phyloP scores from a whole-genome alignment of 768 basidiomycete species.

The Galerina marginata region DNA sequence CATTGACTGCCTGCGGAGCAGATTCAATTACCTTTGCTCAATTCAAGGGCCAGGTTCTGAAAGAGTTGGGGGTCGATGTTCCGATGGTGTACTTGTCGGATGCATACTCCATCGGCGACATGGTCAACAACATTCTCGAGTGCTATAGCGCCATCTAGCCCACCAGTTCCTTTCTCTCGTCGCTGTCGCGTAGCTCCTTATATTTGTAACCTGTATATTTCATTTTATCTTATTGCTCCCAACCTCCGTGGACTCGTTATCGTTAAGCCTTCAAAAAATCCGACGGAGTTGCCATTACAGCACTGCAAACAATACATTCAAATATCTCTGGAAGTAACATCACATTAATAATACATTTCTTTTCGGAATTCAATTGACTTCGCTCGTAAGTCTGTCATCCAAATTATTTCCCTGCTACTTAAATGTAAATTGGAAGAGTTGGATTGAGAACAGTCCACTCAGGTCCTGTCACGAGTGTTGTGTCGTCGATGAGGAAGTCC shows the following conservation, averaged over 20 bases:
- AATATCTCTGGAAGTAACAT: no score
- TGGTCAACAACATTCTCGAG: constrained; percentile 32
- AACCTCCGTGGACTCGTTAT: no score
- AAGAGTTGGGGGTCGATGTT: constrained; percentile 37
- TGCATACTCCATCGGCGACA: constrained; percentile 34
- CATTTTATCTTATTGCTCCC: no score
- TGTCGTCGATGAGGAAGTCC: constrained; percentile 88
- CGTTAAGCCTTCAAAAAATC: no score
- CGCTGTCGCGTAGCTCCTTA: not conserved
- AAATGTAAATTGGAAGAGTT: constrained; percentile 81
- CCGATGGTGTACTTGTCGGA: constrained; percentile 38
- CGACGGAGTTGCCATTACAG: no score
- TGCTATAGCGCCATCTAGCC: constrained; percentile 18
- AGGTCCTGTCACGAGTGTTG: constrained; percentile 68
- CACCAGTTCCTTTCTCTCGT: not conserved
- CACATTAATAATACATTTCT: no score
- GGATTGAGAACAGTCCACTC: constrained; percentile 81
- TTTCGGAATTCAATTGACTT: no score
- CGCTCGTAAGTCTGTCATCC: not conserved
- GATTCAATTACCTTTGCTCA: constrained; percentile 43
- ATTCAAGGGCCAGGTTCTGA: constrained; percentile 35
- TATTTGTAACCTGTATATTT: constrained; percentile 27
- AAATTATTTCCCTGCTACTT: constrained; percentile 18
- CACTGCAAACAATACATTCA: no score
- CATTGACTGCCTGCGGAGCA: constrained; percentile 34